Evolutionary conservation across 2,329 filamentous ascomycete genomes (phyloP).

Genomic region (Mycosphaerella sp.): DNA sequence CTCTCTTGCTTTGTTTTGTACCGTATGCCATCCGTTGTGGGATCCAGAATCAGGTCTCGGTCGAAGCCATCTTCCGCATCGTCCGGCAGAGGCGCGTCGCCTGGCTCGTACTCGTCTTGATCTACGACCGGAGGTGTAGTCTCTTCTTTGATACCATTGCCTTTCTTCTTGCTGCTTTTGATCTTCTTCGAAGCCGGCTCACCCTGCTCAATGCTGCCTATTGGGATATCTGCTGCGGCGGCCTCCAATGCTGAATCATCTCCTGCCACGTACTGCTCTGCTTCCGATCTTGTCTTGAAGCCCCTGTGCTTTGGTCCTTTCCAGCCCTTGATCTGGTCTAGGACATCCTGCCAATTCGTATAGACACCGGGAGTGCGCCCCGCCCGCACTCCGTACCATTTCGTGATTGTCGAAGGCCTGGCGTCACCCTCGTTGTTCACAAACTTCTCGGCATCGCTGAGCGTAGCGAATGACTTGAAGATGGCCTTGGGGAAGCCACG

Average conservation of each 20-base stretch:
- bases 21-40: conserved; percentile 48
- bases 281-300: conserved; percentile 55
- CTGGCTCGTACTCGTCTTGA: conserved; percentile 43
- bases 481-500: conserved; percentile 50
- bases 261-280: conserved; percentile 65
- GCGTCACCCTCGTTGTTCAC: conserved; percentile 51
- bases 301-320: conserved; percentile 55
- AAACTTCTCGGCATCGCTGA: conserved; percentile 73
- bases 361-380: conserved; percentile 58
- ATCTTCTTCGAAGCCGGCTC: conserved; percentile 35
- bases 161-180: conserved; percentile 38
- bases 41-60: conserved; percentile 50
- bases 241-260: conserved; percentile 2
- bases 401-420: conserved; percentile 29
- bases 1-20: conserved; percentile 50
- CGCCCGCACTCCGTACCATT: conserved; percentile 56
- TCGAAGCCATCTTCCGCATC: conserved; percentile 59
- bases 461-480: conserved; percentile 68
- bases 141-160: conserved; percentile 25
- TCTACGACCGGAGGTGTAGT: conserved; percentile 15
- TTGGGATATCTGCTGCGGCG: conserved; percentile 12
- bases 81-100: conserved; percentile 50
- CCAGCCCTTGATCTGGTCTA: conserved; percentile 66
- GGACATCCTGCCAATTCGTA: conserved; percentile 61
- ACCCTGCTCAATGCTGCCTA: conserved; percentile 19